These are phyloP conservation scores for Bipolaris cookei DNA, from an alignment of 2,329 filamentous ascomycete species.

Conservation along the genomic window DNA sequence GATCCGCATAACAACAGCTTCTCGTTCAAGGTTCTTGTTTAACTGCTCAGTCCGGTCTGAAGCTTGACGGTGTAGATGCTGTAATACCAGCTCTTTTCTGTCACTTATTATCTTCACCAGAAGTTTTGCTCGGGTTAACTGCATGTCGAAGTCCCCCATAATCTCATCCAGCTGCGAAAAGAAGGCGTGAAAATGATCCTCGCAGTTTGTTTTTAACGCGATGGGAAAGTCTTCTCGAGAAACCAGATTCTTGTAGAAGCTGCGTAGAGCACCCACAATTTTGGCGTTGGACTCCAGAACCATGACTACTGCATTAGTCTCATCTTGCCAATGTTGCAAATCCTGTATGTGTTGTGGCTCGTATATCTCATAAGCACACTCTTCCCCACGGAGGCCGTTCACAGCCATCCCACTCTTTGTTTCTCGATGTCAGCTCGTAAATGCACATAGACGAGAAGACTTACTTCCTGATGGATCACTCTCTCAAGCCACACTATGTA, in stretches of 20 bases:
- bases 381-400: conserved; percentile 19
- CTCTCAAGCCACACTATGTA: conserved; percentile 52
- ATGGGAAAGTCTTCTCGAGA: conserved; percentile 25
- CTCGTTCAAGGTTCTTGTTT: conserved; percentile 29
- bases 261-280: conserved; percentile 37
- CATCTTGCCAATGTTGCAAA: conserved; percentile 49
- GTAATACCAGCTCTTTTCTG: conserved; percentile 42
- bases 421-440: neutral
- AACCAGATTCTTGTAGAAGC: conserved; percentile 27
- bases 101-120: conserved; percentile 47
- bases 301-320: conserved; percentile 46
- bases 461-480: conserved; percentile 41
- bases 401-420: conserved; percentile 23
- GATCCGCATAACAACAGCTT: conserved; percentile 38
- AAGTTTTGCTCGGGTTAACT: conserved; percentile 45
- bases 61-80: conserved; percentile 35
- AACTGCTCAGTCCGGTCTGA: conserved; percentile 31
- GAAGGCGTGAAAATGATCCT: conserved; percentile 23
- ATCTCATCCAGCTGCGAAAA: conserved; percentile 42
- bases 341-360: conserved; percentile 39
- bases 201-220: conserved; percentile 10
- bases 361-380: conserved; percentile 21
- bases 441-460: neutral
- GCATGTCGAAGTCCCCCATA: conserved; percentile 46
- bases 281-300: conserved; percentile 50